Base-by-base conservation (phyloP, 1,284 basidiomycete species). In the Sanghuangporus sanghuang region DNA sequence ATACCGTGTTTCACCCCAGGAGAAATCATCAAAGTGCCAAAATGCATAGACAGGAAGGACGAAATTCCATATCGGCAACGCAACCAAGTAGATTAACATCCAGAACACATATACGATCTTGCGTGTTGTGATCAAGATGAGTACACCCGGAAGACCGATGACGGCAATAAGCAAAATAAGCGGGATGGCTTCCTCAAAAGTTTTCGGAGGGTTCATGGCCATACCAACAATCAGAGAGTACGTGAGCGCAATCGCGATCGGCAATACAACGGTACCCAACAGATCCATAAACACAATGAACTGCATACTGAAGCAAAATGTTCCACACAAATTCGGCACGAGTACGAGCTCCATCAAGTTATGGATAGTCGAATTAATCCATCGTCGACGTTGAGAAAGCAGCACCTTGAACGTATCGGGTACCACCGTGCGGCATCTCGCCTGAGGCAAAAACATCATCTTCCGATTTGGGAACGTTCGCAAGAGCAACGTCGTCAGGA, bases 281-380 rank as follows among this genome's bases (percentile, higher is more conserved):
- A 99, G 84, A 74, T 99, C 97, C 94, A 99, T 96, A 76, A 97
- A 95, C 61, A 98, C 95, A 73, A 98, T 90, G 76, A 98, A 98
- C 74, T 96, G 94, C 93, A 96, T 96, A 75, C 92, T 95, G 78
- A 96, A 95, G 79, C 94, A 97, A 76, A 96, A 96, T 38, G 93
- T 96, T 54, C 94, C 94, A 74, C 94, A 99, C 23, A 99, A 84
- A 72, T 99, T 95, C 68, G 93, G 92, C 35, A 99, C 97, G 65
- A 94, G 87, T 42, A 99, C 94, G 40, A 99, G 89, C 75, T 99
- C 97, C 95, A 98, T 98, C 61, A 99, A 85, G 73, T 99, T 99
- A 81, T 99, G 97, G 56, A 99, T 93, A 0, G 97, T 99, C 52
- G 95, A 98, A 77, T 98, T 99, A 81, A 99, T 99, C 97, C 97